phyloP scores from a whole-genome alignment of 257 asterid genomes.

The Solanum pimpinellifolium region DNA sequence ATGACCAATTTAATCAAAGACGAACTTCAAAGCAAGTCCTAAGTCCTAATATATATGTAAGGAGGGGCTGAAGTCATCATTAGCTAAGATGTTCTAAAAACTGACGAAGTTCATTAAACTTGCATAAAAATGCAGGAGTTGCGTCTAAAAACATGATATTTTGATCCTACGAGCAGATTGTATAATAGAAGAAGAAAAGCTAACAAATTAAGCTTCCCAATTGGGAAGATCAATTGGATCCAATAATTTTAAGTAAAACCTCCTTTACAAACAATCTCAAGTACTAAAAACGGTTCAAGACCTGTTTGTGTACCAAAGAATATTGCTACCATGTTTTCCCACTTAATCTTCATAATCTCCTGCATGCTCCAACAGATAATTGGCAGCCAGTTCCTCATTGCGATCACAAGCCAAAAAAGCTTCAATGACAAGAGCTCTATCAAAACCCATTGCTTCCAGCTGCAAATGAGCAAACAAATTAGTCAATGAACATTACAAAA shows the following conservation, averaged over 20 bases:
- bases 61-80: background rate
- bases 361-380: constrained; percentile 76
- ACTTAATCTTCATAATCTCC: constrained; percentile 70
- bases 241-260: background rate
- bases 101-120: background rate
- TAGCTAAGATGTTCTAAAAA: background rate
- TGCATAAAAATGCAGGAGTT: background rate
- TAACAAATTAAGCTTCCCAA: background rate
- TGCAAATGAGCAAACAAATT: constrained; percentile 1
- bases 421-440: constrained; percentile 77
- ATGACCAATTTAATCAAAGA: background rate
- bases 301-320: background rate
- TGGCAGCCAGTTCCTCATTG: constrained; percentile 81
- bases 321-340: background rate
- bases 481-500: background rate
- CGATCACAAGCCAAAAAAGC: constrained; percentile 96
- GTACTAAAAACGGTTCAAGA: background rate
- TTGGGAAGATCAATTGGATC: background rate
- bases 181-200: background rate
- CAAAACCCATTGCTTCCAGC: constrained; percentile 97
- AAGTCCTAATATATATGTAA: background rate
- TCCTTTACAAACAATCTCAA: background rate
- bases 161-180: background rate
- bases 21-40: background rate
- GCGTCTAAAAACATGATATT: background rate